Conservation (phyloP, 2,329 filamentous ascomycete genomes). For the Zymoseptoria brevis region DNA sequence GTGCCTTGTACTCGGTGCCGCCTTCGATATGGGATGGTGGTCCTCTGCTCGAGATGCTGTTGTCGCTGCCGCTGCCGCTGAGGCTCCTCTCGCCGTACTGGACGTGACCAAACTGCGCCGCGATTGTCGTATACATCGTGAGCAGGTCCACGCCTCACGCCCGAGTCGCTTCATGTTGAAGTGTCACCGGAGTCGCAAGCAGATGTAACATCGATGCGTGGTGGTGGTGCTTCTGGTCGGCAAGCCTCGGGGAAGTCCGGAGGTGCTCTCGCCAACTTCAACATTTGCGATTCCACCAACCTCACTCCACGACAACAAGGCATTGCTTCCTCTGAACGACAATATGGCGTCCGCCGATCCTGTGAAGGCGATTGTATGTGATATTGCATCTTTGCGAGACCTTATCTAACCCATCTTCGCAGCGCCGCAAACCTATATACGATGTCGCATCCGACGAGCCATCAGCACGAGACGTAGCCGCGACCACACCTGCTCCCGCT, state of each 20-base stretch:
- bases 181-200: conserved; percentile 45
- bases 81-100: conserved; percentile 25
- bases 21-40: conserved; percentile 30
- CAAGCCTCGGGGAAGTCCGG: background rate
- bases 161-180: conserved; percentile 42
- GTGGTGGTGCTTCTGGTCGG: background rate
- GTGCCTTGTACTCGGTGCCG: conserved; percentile 37
- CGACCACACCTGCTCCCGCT: conserved; percentile 31
- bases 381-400: conserved; percentile 4
- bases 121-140: conserved; percentile 44
- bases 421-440: conserved; percentile 62
- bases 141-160: conserved; percentile 53
- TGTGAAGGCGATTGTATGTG: conserved; percentile 23
- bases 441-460: conserved; percentile 48
- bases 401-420: conserved; percentile 5
- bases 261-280: conserved; percentile 24
- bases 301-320: background rate
- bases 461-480: conserved; percentile 30
- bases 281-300: conserved; percentile 42
- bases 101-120: conserved; percentile 24
- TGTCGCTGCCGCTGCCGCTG: conserved; percentile 34
- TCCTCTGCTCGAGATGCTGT: conserved; percentile 20
- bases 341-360: conserved; percentile 15
- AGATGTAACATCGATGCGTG: conserved; percentile 32
- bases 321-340: background rate